A percentile compares a stretch with the other conserved stretches of the same genome.
These are phyloP conservation scores for Plectranthus barbatus DNA, from an alignment of 257 asterid species.

Conservation along the genomic window DNA sequence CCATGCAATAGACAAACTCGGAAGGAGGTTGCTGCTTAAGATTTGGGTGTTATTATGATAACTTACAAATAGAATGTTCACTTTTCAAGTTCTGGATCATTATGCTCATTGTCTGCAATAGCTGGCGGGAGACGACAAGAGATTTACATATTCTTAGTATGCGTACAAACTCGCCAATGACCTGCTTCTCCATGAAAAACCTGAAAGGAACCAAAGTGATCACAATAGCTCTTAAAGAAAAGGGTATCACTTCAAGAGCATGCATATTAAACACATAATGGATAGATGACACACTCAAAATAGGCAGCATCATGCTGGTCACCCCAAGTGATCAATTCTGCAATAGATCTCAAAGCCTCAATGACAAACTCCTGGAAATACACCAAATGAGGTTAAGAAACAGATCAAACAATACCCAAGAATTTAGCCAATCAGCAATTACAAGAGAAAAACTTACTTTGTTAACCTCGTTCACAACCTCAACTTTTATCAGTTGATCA, in stretches of 20 bases:
- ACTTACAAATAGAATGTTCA: conserved; percentile 94
- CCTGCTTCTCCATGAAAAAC: conserved; percentile 98
- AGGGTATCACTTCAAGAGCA: neutral
- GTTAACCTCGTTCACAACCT: conserved; percentile 80
- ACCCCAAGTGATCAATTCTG: conserved; percentile 90
- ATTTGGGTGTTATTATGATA: conserved; percentile 1
- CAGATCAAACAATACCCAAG: neutral
- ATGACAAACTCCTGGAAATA: conserved; percentile 71
- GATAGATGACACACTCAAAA: conserved; percentile 56
- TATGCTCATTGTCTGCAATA: conserved; percentile 97
- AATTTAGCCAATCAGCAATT: neutral
- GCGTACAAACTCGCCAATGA: conserved; percentile 94
- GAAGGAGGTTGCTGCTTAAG: neutral
- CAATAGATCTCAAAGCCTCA: conserved; percentile 91
- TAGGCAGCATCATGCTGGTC: conserved; percentile 94
- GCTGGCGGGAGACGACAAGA: conserved; percentile 65
- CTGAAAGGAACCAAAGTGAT: conserved; percentile 34
- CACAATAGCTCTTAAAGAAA: conserved; percentile 7
- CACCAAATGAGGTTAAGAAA: conserved; percentile 13
- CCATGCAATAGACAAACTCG: neutral
- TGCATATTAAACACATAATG: conserved; percentile 20
- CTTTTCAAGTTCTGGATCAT: conserved; percentile 86
- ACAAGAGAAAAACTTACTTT: conserved; percentile 49
- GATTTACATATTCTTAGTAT: conserved; percentile 63
- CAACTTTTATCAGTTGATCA: conserved; percentile 74